Percentiles rank a stretch among this genome's conserved stretches.
These are phyloP conservation scores for Handroanthus guayacan DNA, from an alignment of 257 asterid genomes.

Conservation along the genomic window DNA sequence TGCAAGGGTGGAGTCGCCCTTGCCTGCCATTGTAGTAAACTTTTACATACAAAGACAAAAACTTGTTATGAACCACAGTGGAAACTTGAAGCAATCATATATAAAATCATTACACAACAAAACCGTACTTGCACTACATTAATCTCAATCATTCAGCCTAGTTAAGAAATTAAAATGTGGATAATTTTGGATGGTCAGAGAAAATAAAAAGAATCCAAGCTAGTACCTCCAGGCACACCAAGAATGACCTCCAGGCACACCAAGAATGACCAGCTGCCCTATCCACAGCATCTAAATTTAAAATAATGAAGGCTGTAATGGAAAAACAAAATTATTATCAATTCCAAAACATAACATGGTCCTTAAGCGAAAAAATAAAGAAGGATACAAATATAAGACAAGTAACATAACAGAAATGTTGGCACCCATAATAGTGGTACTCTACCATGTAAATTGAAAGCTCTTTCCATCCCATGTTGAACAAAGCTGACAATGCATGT, in stretches of 20 bases:
- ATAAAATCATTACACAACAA: too few relatives aligned
- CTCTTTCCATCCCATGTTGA: too few relatives aligned
- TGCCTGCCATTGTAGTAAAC: slow-evolving; percentile 99
- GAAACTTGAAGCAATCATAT: too few relatives aligned
- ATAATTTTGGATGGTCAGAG: slow-evolving; percentile 15
- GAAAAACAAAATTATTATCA: slow-evolving; percentile 27
- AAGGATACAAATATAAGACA: slow-evolving; percentile 21
- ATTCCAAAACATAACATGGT: slow-evolving; percentile 15
- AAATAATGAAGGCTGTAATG: slow-evolving; percentile 88
- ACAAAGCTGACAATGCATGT: neutral
- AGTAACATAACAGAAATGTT: slow-evolving; percentile 12
- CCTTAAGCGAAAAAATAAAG: slow-evolving; percentile 20
- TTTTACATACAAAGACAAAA: slow-evolving; percentile 47
- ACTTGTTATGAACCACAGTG: too few relatives aligned
- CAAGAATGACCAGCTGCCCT: slow-evolving; percentile 90
- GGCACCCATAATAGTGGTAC: too few relatives aligned
- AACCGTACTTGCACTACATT: too few relatives aligned
- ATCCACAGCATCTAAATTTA: slow-evolving; percentile 94
- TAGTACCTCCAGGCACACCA: slow-evolving; percentile 93
- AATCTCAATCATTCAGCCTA: slow-evolving; percentile 12
- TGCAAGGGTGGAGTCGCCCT: too few relatives aligned
- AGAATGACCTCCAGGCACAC: too few relatives aligned
- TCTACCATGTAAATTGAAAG: too few relatives aligned
- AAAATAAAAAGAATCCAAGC: slow-evolving; percentile 20
- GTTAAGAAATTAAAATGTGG: neutral